Percentiles rank a stretch among this genome's conserved stretches.
These are phyloP conservation scores for Clitopilus hobsonii DNA, from an alignment of 768 basidiomycete genomes.

Conservation along the genomic window DNA sequence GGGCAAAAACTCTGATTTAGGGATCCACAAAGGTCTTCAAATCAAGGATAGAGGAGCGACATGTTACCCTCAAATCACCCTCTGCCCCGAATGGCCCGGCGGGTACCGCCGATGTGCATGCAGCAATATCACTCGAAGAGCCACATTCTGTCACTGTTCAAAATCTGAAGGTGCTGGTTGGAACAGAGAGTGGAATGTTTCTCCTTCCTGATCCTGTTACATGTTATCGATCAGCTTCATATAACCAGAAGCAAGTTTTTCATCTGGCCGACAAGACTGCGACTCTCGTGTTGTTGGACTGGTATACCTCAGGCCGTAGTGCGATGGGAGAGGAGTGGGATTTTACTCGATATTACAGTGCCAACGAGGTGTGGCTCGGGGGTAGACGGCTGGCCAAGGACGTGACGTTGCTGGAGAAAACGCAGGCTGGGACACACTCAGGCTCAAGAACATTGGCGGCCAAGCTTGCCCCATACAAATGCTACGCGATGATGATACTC, in stretches of 20 bases:
- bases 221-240: constrained; percentile 81
- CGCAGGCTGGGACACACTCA: constrained; percentile 11
- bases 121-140: background rate
- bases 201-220: constrained; percentile 92
- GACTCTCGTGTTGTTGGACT: constrained; percentile 78
- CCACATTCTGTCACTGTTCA: constrained; percentile 46
- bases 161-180: constrained; percentile 53
- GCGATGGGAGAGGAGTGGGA: constrained; percentile 85
- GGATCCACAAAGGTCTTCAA: constrained; percentile 97
- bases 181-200: constrained; percentile 54
- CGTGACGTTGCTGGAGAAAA: constrained; percentile 67
- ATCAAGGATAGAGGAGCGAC: constrained; percentile 55
- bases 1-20: constrained; percentile 31
- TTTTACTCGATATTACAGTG: constrained; percentile 79
- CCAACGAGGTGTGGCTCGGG: constrained; percentile 76
- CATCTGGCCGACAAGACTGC: constrained; percentile 46
- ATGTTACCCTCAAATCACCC: constrained; percentile 33
- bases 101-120: background rate
- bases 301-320: constrained; percentile 87
- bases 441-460: constrained; percentile 47
- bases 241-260: constrained; percentile 83
- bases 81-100: constrained; percentile 2
- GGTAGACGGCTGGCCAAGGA: constrained; percentile 71
- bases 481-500: constrained; percentile 85
- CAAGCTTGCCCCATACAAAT: constrained; percentile 75